Evolutionary conservation across 163 green algal genomes (phyloP).

Genomic region (Scenedesmus sp.): DNA sequence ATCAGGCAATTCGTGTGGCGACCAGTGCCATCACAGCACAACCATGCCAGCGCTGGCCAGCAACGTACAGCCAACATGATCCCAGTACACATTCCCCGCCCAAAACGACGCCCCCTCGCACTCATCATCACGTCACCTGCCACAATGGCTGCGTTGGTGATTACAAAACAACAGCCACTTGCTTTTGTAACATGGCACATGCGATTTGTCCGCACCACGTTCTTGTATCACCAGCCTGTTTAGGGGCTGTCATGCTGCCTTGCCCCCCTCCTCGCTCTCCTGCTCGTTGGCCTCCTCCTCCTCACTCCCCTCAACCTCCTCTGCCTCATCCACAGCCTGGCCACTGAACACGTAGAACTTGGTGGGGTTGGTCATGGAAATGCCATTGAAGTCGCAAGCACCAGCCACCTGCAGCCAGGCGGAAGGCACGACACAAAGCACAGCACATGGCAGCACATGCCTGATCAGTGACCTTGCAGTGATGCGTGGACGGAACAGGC

Average conservation of each 20-base stretch:
- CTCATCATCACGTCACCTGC: not conserved
- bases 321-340: conserved; percentile 37
- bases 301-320: conserved; percentile 8
- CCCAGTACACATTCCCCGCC: not conserved
- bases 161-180: not conserved
- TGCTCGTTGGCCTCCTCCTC: conserved; percentile 38
- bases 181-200: too few species aligned
- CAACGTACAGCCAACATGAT: not conserved
- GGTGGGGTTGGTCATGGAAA: conserved; percentile 69
- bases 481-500: too few species aligned
- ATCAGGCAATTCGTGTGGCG: not conserved
- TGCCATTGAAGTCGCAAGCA: conserved; percentile 89
- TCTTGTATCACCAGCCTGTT: too few species aligned
- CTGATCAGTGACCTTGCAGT: too few species aligned
- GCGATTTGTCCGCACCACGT: too few species aligned
- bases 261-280: too few species aligned
- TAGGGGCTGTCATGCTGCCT: too few species aligned
- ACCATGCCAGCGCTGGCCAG: not conserved
- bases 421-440: not conserved
- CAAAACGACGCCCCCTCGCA: not conserved
- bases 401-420: conserved; percentile 70
- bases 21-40: too few species aligned
- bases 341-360: conserved; percentile 68
- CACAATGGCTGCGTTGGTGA: not conserved
- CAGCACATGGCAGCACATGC: too few species aligned